Evolutionary conservation across 176 grass and related monocot genomes (phyloP).

Genomic region (Pharus latifolius): DNA sequence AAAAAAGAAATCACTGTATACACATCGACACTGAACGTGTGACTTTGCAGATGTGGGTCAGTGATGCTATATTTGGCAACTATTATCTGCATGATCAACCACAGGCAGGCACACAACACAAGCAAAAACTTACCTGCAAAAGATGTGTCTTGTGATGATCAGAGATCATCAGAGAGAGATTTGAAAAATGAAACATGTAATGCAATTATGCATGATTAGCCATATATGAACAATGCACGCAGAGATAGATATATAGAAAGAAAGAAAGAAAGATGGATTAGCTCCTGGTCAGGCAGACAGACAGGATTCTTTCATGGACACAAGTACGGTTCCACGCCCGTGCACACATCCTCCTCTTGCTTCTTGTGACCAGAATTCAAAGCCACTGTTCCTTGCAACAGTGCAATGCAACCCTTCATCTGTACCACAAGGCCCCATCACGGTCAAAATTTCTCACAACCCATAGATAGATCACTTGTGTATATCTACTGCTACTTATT

Average conservation of each 20-base stretch:
- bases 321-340: constrained; percentile 53
- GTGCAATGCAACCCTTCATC: constrained; percentile 31
- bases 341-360: constrained; percentile 34
- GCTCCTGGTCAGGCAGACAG: constrained; percentile 19
- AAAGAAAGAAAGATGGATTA: too few relatives aligned
- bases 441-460: constrained; percentile 1
- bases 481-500: too few relatives aligned
- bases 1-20: neutral
- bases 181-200: constrained; percentile 29
- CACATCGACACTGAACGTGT: constrained; percentile 40
- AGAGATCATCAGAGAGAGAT: too few relatives aligned
- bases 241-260: too few relatives aligned
- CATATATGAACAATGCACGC: constrained; percentile 10
- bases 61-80: constrained; percentile 56
- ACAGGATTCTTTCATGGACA: constrained; percentile 41
- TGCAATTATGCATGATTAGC: too few relatives aligned
- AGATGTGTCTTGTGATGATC: constrained; percentile 22
- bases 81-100: constrained; percentile 50
- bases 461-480: neutral
- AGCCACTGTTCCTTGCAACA: constrained; percentile 39
- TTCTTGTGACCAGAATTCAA: constrained; percentile 59
- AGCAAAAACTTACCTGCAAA: constrained; percentile 19
- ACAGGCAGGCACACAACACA: constrained; percentile 24
- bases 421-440: constrained; percentile 31
- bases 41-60: constrained; percentile 19